Base-by-base conservation (phyloP, 768 basidiomycete species). In the Rhodosporidiobolus odoratus region DNA sequence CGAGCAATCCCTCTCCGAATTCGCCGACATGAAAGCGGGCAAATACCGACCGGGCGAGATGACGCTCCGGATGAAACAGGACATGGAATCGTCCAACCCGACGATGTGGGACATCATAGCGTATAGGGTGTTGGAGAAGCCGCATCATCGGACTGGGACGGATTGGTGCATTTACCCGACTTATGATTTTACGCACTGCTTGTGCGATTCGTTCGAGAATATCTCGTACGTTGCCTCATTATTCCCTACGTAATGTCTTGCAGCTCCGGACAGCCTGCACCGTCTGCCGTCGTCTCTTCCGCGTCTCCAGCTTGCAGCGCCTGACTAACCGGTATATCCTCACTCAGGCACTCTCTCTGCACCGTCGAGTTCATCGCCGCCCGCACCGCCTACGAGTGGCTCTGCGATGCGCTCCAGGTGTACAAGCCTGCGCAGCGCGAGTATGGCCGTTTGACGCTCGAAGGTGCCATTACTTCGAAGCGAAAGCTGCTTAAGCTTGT, bases 61-160 rank as follows among this genome's bases (percentile, higher is more conserved):
- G 45, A 90, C 89, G 73, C 81, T 99, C 58, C 87, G 96, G 45
- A 98, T 99, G 96, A 99, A 99, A 81, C 91, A 94, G 81, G 91
- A 98, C 78, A 47, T 68, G 62, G 83, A 86, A 56, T 90, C 91
- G 69, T 89, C 89, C 19, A 99, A 98, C 80, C 95, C 95, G 17
- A 92, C 93, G 81, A 97, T 99, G 96, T 99, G 96, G 96, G 96
- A 99, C 81, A 81, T 96, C 64, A 90, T 96, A 43, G 95, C 95
- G 12, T 99, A 98, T 79, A 88, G 96, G 35, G 91, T 98, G 23
- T 84, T 97, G 62, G 85, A 89, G 60, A 86, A 91, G 3, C 87
- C 90, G 38, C 96, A 99, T 80, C 95, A 98, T 77, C 86, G 96
- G 32, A 98, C 96, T 1, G 86, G 87, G 16, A 87, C 88, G 79